Evolutionary conservation across 257 asterid species (phyloP).

Genomic region (Nicotiana tabacum): DNA sequence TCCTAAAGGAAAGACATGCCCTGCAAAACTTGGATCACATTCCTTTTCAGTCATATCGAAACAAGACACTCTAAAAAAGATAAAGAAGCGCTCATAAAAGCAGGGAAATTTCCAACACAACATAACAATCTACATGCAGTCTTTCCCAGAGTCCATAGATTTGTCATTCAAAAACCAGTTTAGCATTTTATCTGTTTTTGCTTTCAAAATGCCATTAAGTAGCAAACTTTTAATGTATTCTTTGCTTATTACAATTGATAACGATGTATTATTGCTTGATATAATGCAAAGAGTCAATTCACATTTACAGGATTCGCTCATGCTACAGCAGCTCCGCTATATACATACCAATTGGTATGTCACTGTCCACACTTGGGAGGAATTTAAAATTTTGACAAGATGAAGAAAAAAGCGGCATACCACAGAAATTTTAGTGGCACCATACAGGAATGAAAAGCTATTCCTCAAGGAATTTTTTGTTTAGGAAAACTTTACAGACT

Average conservation of each 20-base stretch:
- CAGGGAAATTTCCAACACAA: conserved; percentile 2
- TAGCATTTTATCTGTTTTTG: background rate
- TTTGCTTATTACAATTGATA: background rate
- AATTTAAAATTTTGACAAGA: background rate
- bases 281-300: background rate
- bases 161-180: background rate
- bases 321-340: background rate
- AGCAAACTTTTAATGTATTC: background rate
- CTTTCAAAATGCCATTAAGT: background rate
- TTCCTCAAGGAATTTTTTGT: background rate
- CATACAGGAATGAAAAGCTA: background rate
- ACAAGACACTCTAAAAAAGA: background rate
- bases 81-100: background rate
- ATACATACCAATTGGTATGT: background rate
- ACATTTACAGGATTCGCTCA: background rate
- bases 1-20: background rate
- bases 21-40: background rate
- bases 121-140: background rate
- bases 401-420: conserved; percentile 1
- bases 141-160: background rate
- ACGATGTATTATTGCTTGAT: background rate
- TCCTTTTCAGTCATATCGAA: background rate
- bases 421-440: background rate
- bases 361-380: background rate
- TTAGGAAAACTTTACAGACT: background rate